Percentiles rank a stretch among this genome's conserved stretches.
Evolutionary conservation across 2,329 filamentous ascomycete genomes (phyloP).

Genomic region (Dactylellina drechsleri): DNA sequence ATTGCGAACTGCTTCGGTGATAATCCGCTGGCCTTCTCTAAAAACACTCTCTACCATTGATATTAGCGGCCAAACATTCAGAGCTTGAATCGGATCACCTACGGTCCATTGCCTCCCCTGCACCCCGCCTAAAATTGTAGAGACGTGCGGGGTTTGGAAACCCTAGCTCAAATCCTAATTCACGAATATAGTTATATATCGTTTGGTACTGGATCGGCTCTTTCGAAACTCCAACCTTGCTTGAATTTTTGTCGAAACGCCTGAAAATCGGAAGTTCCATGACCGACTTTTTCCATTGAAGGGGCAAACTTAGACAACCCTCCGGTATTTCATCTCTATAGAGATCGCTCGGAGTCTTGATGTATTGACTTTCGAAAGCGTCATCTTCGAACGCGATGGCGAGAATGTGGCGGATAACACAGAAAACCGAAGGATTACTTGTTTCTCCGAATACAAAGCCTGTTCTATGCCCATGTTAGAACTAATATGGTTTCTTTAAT

Average conservation of each 20-base stretch:
- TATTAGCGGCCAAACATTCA: too few species aligned
- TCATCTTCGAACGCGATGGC: constrained; percentile 8
- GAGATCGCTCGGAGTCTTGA: constrained; percentile 6
- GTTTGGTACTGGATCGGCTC: neutral
- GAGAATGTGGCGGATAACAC: constrained; percentile 3
- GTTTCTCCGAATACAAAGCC: neutral
- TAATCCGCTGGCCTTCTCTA: constrained; percentile 1
- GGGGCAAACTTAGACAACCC: neutral
- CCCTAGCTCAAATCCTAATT: constrained; percentile 3
- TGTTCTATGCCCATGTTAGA: neutral
- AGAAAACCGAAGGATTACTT: neutral
- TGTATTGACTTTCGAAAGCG: constrained; percentile 23
- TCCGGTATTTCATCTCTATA: constrained; percentile 13
- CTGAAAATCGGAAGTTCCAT: constrained; percentile 1
- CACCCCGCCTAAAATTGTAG: constrained; percentile 8
- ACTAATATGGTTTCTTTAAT: neutral
- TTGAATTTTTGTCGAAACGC: neutral
- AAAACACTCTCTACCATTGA: neutral
- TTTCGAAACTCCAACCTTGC: neutral
- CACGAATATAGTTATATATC: neutral
- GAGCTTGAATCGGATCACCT: too few species aligned
- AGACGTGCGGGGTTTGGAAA: neutral
- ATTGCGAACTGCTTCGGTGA: neutral
- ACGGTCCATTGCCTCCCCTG: constrained; percentile 12
- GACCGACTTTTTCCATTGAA: constrained; percentile 9